These are phyloP conservation scores for Acidiella bohemica DNA, from an alignment of 495 filamentous ascomycete species.

Conservation along the genomic window DNA sequence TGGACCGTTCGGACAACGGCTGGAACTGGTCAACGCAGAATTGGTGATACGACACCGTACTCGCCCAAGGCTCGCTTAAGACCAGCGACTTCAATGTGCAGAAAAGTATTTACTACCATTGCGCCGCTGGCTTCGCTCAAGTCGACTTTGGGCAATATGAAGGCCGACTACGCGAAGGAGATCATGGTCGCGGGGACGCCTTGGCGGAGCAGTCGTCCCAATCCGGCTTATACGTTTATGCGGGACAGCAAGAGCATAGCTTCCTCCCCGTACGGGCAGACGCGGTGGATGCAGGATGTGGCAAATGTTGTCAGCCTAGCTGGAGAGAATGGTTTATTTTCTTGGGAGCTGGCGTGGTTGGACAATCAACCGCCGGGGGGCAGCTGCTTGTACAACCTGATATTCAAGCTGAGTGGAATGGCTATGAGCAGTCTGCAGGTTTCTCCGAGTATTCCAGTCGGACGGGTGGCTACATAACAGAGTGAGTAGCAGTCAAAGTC, in stretches of 20 bases:
- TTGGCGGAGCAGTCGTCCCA: slow-evolving; percentile 28
- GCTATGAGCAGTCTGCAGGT: too few species aligned
- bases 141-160: slow-evolving; percentile 24
- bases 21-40: slow-evolving; percentile 31
- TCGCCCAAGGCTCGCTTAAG: not conserved
- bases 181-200: slow-evolving; percentile 33
- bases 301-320: not conserved
- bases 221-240: slow-evolving; percentile 11
- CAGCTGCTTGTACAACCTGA: too few species aligned
- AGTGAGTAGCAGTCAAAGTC: too few species aligned
- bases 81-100: slow-evolving; percentile 29
- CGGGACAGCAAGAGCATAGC: not conserved
- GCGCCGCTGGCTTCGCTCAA: slow-evolving; percentile 29
- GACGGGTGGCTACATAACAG: too few species aligned
- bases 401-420: too few species aligned
- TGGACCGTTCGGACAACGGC: slow-evolving; percentile 36
- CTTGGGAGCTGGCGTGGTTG: too few species aligned
- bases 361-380: too few species aligned
- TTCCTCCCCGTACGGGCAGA: not conserved
- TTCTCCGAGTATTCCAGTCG: too few species aligned
- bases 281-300: slow-evolving; percentile 2
- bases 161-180: slow-evolving; percentile 28
- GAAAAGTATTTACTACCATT: slow-evolving; percentile 32
- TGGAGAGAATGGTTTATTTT: not conserved
- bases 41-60: slow-evolving; percentile 28